Base-by-base conservation (phyloP, 2,329 filamentous ascomycete species). In the Periglandula ipomoeae region DNA sequence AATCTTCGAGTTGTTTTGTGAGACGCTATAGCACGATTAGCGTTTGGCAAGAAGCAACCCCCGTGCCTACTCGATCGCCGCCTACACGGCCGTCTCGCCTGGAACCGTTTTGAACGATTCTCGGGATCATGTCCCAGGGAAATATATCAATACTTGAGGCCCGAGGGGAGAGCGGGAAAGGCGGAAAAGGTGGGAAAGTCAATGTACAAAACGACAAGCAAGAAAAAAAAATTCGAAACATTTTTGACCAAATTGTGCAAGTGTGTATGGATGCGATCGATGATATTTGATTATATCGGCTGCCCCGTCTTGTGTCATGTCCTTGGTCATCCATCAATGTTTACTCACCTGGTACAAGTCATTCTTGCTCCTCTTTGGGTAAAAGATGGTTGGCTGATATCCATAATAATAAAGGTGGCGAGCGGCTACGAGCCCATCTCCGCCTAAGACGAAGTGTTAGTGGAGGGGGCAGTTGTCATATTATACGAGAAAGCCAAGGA, bases 381-480 rank as follows among this genome's bases (percentile, higher is more conserved):
- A 97, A 71, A 93, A 97, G 40, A 98, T 75, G 8, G 81, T 85
- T 3, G 91, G 90, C 22, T 79, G 78, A 68, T 97, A 98, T 53
- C 93, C 91, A 64, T 94, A 97, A 62, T 95, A 87, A 63, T 81
- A 82, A 5, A 98, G 78, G 67, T 98, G 93, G 23, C 93, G 83
- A 47, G 93, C 93, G 43, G 91, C 90, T 24, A 98, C 93, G 3
- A 98, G 79, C 2, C 93, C 93, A 66, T 98, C 93, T 34, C 93
- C 93, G 53, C 93, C 88, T 90, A 47, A 34, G 11, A 15, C 8
- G 11, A 23, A 22, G 22, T 6, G 13, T 46, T 17, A 46, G 45
- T 23, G 17, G 13, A 40, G n/a, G 19, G 22, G 24, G 15, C 10
- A 30, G 27, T 3, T 3, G 20, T 2, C 34, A 46, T 17, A 17